Percentiles rank a stretch among this genome's conserved stretches.
Evolutionary conservation across 257 asterid genomes (phyloP).

Genomic region (Penstemon newberryi): DNA sequence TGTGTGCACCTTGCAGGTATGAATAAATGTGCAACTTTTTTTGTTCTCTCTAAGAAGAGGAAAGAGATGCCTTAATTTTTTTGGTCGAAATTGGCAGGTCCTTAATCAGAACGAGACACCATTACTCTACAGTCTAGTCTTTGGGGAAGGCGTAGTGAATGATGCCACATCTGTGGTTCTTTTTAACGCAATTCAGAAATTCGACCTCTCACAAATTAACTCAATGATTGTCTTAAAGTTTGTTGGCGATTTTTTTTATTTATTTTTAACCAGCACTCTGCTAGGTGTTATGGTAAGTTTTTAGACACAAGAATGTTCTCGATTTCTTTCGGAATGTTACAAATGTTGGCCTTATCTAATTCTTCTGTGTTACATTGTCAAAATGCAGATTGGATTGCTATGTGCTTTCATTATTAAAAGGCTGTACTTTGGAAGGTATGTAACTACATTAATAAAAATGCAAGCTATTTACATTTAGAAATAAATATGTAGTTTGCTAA

Average conservation of each 20-base stretch:
- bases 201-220: constrained; percentile 53
- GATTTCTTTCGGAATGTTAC: background rate
- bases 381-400: constrained; percentile 67
- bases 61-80: background rate
- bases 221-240: constrained; percentile 39
- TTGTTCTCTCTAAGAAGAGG: constrained; percentile 13
- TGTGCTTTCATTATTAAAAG: constrained; percentile 61
- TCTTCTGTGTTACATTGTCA: too few species aligned
- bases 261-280: constrained; percentile 63
- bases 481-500: too few species aligned
- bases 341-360: constrained; percentile 1
- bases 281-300: constrained; percentile 64
- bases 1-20: constrained; percentile 83
- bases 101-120: constrained; percentile 78
- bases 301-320: constrained; percentile 1
- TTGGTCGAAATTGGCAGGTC: constrained; percentile 44
- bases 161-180: constrained; percentile 86
- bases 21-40: constrained; percentile 3
- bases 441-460: constrained; percentile 9
- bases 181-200: constrained; percentile 73
- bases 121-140: constrained; percentile 66
- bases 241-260: constrained; percentile 47
- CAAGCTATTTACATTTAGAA: too few species aligned
- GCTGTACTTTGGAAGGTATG: constrained; percentile 61
- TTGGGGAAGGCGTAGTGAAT: constrained; percentile 87